Conservation (phyloP, 1,139 yeast genomes). For the Sugiyamaella pinicola region DNA sequence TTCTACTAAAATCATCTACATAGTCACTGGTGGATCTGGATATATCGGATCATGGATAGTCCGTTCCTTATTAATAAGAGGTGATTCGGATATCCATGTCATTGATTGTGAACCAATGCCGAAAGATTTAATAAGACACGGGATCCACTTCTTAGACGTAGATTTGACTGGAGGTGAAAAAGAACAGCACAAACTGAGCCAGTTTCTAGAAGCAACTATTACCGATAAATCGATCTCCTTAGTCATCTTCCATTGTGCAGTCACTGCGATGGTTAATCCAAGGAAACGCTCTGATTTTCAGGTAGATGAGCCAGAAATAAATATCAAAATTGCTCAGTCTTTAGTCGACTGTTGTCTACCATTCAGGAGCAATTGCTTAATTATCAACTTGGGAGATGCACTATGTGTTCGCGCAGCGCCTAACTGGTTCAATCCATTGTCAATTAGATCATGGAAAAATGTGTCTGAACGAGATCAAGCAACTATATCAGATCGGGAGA, state of each 20-base stretch:
- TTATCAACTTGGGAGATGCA: slow-evolving; percentile 20
- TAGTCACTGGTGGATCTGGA: slow-evolving; percentile 41
- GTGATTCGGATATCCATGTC: slow-evolving; percentile 31
- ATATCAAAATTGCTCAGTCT: slow-evolving; percentile 7
- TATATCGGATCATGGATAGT: slow-evolving; percentile 42
- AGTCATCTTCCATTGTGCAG: slow-evolving; percentile 31
- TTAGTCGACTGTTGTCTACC: slow-evolving; percentile 13
- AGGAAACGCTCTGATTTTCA: slow-evolving; percentile 1
- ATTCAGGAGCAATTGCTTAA: background rate
- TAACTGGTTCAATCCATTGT: slow-evolving; percentile 18
- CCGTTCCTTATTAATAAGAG: slow-evolving; percentile 37
- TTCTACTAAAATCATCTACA: slow-evolving; percentile 24
- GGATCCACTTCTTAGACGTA: slow-evolving; percentile 27
- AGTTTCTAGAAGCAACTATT: slow-evolving; percentile 13
- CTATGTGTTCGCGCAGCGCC: slow-evolving; percentile 2
- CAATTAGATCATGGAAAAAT: background rate
- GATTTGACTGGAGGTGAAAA: slow-evolving; percentile 24
- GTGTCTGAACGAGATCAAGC: background rate
- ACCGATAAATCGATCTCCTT: slow-evolving; percentile 9
- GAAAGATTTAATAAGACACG: slow-evolving; percentile 35
- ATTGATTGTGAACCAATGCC: slow-evolving; percentile 33
- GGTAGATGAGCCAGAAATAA: slow-evolving; percentile 4
- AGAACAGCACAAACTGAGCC: slow-evolving; percentile 21
- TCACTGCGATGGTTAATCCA: slow-evolving; percentile 26
- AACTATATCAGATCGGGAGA: slow-evolving; percentile 13